Conservation (phyloP, 2,329 filamentous ascomycete species). For the Lachnellula willkommii region DNA sequence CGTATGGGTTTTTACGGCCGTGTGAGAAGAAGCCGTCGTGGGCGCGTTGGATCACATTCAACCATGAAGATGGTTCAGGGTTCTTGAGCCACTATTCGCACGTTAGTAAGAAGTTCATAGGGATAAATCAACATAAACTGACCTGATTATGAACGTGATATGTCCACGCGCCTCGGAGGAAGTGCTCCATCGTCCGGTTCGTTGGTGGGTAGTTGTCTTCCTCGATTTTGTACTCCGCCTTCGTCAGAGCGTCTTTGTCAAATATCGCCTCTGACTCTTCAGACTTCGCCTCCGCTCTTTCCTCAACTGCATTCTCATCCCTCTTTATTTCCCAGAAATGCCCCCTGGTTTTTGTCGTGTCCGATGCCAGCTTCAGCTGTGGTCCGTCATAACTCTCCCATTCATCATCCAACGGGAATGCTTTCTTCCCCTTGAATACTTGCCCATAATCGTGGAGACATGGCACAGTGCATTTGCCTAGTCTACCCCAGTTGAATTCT, state of each 20-base stretch:
- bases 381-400: slow-evolving; percentile 48
- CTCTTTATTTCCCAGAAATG: slow-evolving; percentile 27
- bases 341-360: slow-evolving; percentile 16
- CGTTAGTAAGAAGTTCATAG: slow-evolving; percentile 10
- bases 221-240: slow-evolving; percentile 41
- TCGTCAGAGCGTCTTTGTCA: slow-evolving; percentile 27
- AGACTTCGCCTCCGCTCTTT: slow-evolving; percentile 13
- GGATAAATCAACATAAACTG: slow-evolving; percentile 20
- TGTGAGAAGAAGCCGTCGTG: slow-evolving; percentile 50
- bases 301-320: slow-evolving; percentile 12
- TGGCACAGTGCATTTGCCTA: slow-evolving; percentile 48
- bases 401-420: slow-evolving; percentile 41
- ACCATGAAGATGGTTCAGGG: slow-evolving; percentile 51
- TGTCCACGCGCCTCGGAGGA: slow-evolving; percentile 51
- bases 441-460: slow-evolving; percentile 49
- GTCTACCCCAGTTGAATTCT: slow-evolving; percentile 49
- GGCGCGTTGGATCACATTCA: slow-evolving; percentile 47
- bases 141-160: slow-evolving; percentile 55
- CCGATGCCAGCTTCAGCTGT: slow-evolving; percentile 32
- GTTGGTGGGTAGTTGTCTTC: slow-evolving; percentile 50
- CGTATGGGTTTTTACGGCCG: slow-evolving; percentile 46
- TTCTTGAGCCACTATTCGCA: slow-evolving; percentile 46
- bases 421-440: slow-evolving; percentile 45
- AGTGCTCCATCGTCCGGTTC: slow-evolving; percentile 50
- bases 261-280: slow-evolving; percentile 11